A percentile compares a stretch with the other conserved stretches of the same genome.
These are phyloP conservation scores for Sugiyamaella paludigena DNA, from an alignment of 1,139 yeast species.

Conservation along the genomic window DNA sequence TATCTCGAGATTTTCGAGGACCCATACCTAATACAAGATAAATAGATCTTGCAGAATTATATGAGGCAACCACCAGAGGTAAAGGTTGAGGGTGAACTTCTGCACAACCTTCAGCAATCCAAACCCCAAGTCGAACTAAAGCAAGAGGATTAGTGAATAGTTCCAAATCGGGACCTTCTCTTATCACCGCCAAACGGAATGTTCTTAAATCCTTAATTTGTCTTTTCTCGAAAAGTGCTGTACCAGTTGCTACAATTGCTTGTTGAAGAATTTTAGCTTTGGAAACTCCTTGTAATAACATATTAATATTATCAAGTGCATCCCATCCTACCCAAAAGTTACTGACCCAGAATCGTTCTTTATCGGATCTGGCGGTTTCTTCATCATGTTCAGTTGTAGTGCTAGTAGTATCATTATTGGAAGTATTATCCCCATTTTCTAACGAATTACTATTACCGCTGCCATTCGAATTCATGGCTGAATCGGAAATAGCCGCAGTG, in stretches of 20 bases:
- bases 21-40: slow-evolving; percentile 89
- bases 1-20: slow-evolving; percentile 65
- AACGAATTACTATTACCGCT: neutral
- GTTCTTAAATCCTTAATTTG: slow-evolving; percentile 74
- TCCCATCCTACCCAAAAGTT: slow-evolving; percentile 98
- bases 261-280: slow-evolving; percentile 81
- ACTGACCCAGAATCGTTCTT: slow-evolving; percentile 55
- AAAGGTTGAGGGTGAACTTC: slow-evolving; percentile 67
- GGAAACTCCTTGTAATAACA: slow-evolving; percentile 66
- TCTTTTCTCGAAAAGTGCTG: slow-evolving; percentile 79
- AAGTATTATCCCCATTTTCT: too few relatives aligned
- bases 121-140: slow-evolving; percentile 75
- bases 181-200: slow-evolving; percentile 81
- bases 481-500: slow-evolving; percentile 4
- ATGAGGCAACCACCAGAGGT: slow-evolving; percentile 86
- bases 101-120: slow-evolving; percentile 89
- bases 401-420: slow-evolving; percentile 11
- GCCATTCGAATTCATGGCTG: slow-evolving; percentile 4
- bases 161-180: slow-evolving; percentile 82
- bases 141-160: slow-evolving; percentile 85
- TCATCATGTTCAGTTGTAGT: slow-evolving; percentile 26
- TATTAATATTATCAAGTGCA: slow-evolving; percentile 65
- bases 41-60: slow-evolving; percentile 71
- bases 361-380: slow-evolving; percentile 5
- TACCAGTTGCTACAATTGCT: slow-evolving; percentile 85